These are phyloP conservation scores for Aurantiochytrium sp. DNA, from an alignment of 108 stramenopile genomes.

Conservation along the genomic window DNA sequence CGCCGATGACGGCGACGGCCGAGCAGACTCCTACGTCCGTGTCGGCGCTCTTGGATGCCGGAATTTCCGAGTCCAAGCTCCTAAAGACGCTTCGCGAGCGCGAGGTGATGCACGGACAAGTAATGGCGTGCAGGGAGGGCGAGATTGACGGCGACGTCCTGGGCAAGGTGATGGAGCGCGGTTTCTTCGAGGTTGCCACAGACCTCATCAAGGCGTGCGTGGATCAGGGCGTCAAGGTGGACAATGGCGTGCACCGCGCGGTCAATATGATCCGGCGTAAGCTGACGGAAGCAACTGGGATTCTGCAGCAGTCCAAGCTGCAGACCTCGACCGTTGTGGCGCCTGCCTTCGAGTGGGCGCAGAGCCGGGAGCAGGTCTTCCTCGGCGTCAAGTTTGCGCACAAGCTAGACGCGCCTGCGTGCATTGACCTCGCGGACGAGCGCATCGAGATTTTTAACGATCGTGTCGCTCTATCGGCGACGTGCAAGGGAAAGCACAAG, in stretches of 20 bases:
- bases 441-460: neutral
- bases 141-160: neutral
- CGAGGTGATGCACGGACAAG: neutral
- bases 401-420: constrained; percentile 49
- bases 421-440: constrained; percentile 34
- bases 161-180: neutral
- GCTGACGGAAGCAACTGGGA: neutral
- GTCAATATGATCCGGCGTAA: neutral
- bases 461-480: neutral
- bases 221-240: neutral
- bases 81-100: neutral
- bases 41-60: no score
- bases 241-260: neutral
- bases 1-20: no score
- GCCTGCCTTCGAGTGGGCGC: constrained; percentile 53
- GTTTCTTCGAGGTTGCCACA: neutral
- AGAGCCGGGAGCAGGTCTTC: constrained; percentile 36
- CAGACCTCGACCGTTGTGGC: neutral
- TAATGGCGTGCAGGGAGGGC: neutral
- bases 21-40: no score
- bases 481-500: constrained; percentile 30
- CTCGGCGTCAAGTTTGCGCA: constrained; percentile 48
- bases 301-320: neutral
- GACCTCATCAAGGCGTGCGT: neutral
- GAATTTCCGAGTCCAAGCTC: neutral